Evolutionary conservation across 192 early-diverging fungal genomes (phyloP), one percentile per base, ranked within the genome.

Genomic region (Entomortierella parvispora): DNA sequence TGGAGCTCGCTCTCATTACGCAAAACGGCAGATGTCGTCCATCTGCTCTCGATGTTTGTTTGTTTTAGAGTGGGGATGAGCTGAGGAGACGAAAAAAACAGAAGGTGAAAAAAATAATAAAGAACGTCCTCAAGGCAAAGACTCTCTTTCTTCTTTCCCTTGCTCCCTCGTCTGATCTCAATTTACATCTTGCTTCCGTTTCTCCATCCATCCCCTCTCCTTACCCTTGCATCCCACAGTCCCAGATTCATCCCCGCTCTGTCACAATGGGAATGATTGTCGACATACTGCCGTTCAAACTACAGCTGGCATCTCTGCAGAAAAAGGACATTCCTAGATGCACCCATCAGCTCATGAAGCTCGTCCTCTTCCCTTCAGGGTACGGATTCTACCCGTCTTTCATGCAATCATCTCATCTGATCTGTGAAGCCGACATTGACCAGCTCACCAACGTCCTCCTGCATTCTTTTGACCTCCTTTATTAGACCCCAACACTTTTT

Each of bases 261-360:
- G 37, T 37, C 45, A 58, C 34, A 22, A 45, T n/a, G 29, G n/a
- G 51, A 53, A 77, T 77, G 74, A 77, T 68, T 48, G 55, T 77
- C 48, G 61, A 77, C 74, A 77, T 77, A 32, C 74, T 77, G 0
- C 74, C 74, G 46, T 68, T 77, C 48, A 50, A 65, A 15, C 43
- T 77, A 20, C 74, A 77, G 25, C 61, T 77, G 5, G 74, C 74
- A n/a, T 77, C 74, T 9, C 65, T 77, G 15, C 45, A 64, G n/a
- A 77, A 77, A 56, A 51, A 33, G 4, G 66, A 67, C 61, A 77
- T 77, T 29, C 74, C 74, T 15, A 58, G 66, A 52, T 77, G 74
- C 61, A 77, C 74, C 20, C 65, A 77, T 40, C 74, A 77, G 55
- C 74, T 77, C 34, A 77, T 77, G 74, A 77, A 68, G 11, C 55